Evolutionary conservation across 2,329 filamentous ascomycete species (phyloP).

Genomic region (Sporothrix brasiliensis): DNA sequence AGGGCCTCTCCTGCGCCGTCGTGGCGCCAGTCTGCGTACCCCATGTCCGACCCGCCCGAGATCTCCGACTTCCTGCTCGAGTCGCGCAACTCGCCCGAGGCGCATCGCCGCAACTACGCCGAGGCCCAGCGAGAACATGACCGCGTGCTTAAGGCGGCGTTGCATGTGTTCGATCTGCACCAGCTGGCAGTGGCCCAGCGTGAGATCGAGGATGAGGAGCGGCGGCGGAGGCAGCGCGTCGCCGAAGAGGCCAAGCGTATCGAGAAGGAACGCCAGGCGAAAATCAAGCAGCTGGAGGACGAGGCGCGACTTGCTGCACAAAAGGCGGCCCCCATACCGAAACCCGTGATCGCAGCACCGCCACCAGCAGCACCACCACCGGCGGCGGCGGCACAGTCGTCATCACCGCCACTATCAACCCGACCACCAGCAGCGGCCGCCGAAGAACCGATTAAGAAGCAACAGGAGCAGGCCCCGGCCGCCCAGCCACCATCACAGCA

Average conservation of each 20-base stretch:
- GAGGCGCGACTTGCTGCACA: conserved; percentile 43
- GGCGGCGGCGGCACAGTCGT: conserved; percentile 28
- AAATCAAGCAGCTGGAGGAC: conserved; percentile 39
- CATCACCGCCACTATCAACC: conserved; percentile 3
- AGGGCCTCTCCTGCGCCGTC: conserved; percentile 14
- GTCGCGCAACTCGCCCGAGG: conserved; percentile 43
- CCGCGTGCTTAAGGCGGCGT: conserved; percentile 37
- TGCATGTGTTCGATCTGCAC: conserved; percentile 37
- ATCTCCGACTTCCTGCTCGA: conserved; percentile 40
- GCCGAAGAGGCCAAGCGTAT: conserved; percentile 39
- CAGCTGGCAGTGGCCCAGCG: conserved; percentile 38
- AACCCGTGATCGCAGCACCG: conserved; percentile 30
- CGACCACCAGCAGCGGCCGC: neutral
- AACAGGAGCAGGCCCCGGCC: neutral
- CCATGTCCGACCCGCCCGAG: conserved; percentile 33
- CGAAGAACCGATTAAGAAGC: conserved; percentile 7
- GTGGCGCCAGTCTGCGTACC: conserved; percentile 26
- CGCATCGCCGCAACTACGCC: conserved; percentile 41
- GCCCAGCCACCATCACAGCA: conserved; percentile 7
- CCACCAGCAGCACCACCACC: conserved; percentile 34
- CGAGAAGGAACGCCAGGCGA: conserved; percentile 35
- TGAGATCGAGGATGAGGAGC: conserved; percentile 38
- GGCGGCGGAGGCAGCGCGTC: conserved; percentile 36
- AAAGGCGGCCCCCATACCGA: conserved; percentile 41
- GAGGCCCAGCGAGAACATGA: conserved; percentile 41